A percentile compares a stretch with the other conserved stretches of the same genome.
These are phyloP conservation scores for Magnusiomyces tetraspermus DNA, from an alignment of 1,139 yeast species.

Conservation along the genomic window DNA sequence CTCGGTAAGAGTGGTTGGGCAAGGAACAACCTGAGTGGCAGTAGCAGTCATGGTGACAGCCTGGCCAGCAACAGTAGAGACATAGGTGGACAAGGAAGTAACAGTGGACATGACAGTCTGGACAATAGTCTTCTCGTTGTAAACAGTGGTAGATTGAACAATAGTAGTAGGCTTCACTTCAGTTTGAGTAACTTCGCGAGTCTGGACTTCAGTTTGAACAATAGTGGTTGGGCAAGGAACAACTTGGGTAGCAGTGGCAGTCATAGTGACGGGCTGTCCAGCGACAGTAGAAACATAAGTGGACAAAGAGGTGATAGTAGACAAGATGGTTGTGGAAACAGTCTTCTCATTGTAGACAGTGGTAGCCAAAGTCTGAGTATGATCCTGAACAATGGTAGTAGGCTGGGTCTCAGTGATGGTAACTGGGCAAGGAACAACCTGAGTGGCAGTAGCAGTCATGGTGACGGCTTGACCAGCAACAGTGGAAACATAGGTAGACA, in stretches of 20 bases:
- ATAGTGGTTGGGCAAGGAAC: conserved; percentile 3
- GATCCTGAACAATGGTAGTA: background rate
- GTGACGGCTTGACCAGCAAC: background rate
- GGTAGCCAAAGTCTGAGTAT: background rate
- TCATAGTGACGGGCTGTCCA: background rate
- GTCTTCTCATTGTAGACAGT: background rate
- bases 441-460: background rate
- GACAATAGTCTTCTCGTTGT: background rate
- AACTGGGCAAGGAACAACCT: background rate
- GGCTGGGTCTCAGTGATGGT: background rate
- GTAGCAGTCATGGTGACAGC: conserved; percentile 1
- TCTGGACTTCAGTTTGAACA: conserved; percentile 2
- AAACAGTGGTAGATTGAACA: conserved; percentile 2
- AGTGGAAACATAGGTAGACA: background rate
- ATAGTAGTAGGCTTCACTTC: background rate
- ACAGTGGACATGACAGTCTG: background rate
- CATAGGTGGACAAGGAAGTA: background rate
- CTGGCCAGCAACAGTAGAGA: background rate
- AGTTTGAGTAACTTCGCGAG: background rate
- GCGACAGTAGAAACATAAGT: background rate
- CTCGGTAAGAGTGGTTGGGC: background rate
- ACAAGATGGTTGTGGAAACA: background rate
- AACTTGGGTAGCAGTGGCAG: background rate
- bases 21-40: background rate
- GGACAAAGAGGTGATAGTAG: background rate